Base-by-base conservation (phyloP, 2,329 filamentous ascomycete genomes). In the Incumbomyces lentus region DNA sequence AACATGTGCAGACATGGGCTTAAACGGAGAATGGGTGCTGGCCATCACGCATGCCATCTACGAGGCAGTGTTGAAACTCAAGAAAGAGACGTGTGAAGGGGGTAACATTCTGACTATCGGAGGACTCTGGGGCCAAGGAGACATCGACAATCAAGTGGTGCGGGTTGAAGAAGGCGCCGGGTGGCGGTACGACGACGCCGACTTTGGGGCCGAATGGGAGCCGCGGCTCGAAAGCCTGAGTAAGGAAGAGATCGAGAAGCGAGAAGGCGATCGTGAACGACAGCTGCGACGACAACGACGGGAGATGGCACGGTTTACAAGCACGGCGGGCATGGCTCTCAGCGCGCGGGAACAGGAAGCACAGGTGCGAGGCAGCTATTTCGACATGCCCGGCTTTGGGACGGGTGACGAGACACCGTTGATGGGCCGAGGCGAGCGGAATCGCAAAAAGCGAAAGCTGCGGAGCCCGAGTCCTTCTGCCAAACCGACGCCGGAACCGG, bases 1-100 rank as follows among this genome's bases (percentile, higher is more conserved):
- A 54, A 96, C 92, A 0, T 96, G 92, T 62, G 85, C 87, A 22
- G 92, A 98, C 62, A 72, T 98, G 7, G 90, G 90, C 6, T 71
- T 98, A 44, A 75, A 82, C 6, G 87, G 88, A 38, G 92, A 98
- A 68, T 98, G 92, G 88, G 80, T 95, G 3, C 85, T 88, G 2
- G 86, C 87, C 26, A 86, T 98, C 70, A 86, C 92, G 12, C 90
- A 95, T 61, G 92, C 89, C 30, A 96, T 98, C 56, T 96, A 96
- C 64, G 92, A 98, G 65, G 86, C 92, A 8, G 88, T 93, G 0
- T 66, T 96, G 52, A 84, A 86, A 39, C 70, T 95, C 29, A 96
- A 96, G 69, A 98, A 98, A 65, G 92, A 96, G 61, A 87, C 89
- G 1, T 94, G 89, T 59, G 92, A 96, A 63, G 87, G 87, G 33